Base-by-base conservation (phyloP, 768 basidiomycete species). In the Rhizopogon roseolus region DNA sequence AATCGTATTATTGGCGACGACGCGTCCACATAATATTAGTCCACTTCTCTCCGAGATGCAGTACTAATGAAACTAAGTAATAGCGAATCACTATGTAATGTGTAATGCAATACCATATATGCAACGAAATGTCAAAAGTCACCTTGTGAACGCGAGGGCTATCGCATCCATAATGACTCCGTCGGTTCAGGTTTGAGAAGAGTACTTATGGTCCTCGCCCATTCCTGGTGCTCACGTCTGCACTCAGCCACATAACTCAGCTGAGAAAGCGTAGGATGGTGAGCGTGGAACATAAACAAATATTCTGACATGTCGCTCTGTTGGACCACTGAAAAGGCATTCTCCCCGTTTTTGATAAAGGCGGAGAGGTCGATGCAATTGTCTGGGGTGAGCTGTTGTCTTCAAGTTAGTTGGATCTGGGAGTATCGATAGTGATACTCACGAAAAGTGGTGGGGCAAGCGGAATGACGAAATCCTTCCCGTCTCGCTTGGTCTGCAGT, bases 341-440 rank as follows among this genome's bases (percentile, higher is more conserved):
- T 83, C 8, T 61, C 41, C 17, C 81, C 82, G 0, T 49, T 38
- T 16, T 54, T 60, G 22, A 80, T 55, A 50, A 78, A 74, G 16
- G 70, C 68, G 2, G 81, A 80, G 10, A 85, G 44, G 56, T 85
- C 83, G 19, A 84, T 72, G 16, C 78, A 66, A 54, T 70, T 73
- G 42, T 83, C 74, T 1, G 76, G 69, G 6, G 75, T 78, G 25
- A 76, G 55, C 81, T 82, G 60, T 22, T 29, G 29, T 48, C 29
- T 16, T 46, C 32, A 7, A 46, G 11, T 19, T 36, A 34, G 25
- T 43, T 2, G 40, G 17, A 50, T 19, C 28, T 10, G 7, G 37
- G 50, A 29, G 43, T 41, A 14, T 27, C 27, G 17, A n/a, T 13
- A 54, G 71, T 50, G 58, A 74, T 59, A 81, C 73, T 14, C 56